Evolutionary conservation across 768 basidiomycete species (phyloP).

Genomic region (Hericium alpestre): DNA sequence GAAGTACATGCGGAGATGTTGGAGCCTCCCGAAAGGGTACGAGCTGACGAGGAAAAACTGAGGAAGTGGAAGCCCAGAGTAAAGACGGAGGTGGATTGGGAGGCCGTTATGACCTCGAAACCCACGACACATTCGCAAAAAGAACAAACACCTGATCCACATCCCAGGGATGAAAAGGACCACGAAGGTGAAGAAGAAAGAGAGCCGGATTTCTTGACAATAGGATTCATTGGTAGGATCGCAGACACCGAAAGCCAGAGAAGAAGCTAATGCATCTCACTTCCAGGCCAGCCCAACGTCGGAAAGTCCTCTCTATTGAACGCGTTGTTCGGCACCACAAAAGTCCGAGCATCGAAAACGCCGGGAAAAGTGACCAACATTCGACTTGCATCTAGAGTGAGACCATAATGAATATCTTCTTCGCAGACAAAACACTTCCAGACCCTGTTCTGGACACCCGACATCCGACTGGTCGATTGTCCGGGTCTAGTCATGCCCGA

Average conservation of each 20-base stretch:
- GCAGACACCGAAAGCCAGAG: no score
- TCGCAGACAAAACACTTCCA: slow-evolving; percentile 87
- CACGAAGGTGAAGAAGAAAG: slow-evolving; percentile 13
- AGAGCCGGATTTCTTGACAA: slow-evolving; percentile 54
- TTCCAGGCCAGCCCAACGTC: slow-evolving; percentile 83
- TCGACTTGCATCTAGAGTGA: not conserved
- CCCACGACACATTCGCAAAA: slow-evolving; percentile 16
- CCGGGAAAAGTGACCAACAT: slow-evolving; percentile 61
- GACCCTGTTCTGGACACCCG: slow-evolving; percentile 80
- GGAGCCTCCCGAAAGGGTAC: slow-evolving; percentile 51
- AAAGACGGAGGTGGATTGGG: slow-evolving; percentile 66
- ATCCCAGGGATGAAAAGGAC: slow-evolving; percentile 1
- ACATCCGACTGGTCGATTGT: slow-evolving; percentile 88
- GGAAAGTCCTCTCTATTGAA: slow-evolving; percentile 91
- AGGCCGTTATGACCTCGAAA: slow-evolving; percentile 35
- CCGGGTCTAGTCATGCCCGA: slow-evolving; percentile 91
- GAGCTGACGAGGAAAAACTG: slow-evolving; percentile 35
- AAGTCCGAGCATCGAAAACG: slow-evolving; percentile 75
- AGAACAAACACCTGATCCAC: slow-evolving; percentile 2
- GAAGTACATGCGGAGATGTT: slow-evolving; percentile 59
- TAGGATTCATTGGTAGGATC: slow-evolving; percentile 65
- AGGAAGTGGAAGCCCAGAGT: slow-evolving; percentile 58
- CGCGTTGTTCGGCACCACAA: slow-evolving; percentile 71
- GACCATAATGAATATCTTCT: not conserved
- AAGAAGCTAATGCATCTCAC: not conserved